phyloP scores from a whole-genome alignment of 345 rosid species.

The Populus alba region DNA sequence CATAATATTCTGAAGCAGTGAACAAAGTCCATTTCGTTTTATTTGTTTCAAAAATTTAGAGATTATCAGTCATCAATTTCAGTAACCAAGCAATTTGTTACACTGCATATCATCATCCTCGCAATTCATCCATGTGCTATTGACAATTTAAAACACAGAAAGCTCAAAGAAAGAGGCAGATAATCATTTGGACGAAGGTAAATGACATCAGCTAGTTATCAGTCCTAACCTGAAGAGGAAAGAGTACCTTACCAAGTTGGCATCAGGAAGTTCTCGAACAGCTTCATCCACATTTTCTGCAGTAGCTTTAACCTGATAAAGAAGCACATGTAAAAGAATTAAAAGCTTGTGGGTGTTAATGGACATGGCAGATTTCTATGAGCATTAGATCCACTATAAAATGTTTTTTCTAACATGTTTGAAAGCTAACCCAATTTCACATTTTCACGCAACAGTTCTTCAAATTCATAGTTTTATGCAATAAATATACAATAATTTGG shows the following conservation, averaged over 20 bases:
- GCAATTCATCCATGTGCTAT: not conserved
- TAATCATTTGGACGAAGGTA: not conserved
- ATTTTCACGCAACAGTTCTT: no score
- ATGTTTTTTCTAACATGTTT: no score
- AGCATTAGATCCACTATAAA: no score
- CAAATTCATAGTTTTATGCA: no score
- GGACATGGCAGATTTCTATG: not conserved
- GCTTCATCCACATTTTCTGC: conserved; percentile 98
- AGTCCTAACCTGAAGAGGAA: conserved; percentile 29
- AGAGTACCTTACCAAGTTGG: conserved; percentile 92
- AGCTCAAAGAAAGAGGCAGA: not conserved
- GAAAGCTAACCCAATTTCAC: no score
- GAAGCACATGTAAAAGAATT: not conserved
- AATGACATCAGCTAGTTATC: conserved; percentile 8
- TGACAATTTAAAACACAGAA: not conserved
- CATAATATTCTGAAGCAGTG: not conserved
- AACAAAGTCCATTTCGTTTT: not conserved
- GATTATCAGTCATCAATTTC: not conserved
- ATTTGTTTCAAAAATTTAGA: not conserved
- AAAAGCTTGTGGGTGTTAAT: not conserved
- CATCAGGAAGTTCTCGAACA: conserved; percentile 96
- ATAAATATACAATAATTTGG: no score
- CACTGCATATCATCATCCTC: not conserved
- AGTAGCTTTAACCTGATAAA: conserved; percentile 82
- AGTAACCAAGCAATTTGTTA: not conserved